These are phyloP conservation scores for Rhynchosporium secalis DNA, from an alignment of 2,329 filamentous ascomycete species.

Conservation along the genomic window DNA sequence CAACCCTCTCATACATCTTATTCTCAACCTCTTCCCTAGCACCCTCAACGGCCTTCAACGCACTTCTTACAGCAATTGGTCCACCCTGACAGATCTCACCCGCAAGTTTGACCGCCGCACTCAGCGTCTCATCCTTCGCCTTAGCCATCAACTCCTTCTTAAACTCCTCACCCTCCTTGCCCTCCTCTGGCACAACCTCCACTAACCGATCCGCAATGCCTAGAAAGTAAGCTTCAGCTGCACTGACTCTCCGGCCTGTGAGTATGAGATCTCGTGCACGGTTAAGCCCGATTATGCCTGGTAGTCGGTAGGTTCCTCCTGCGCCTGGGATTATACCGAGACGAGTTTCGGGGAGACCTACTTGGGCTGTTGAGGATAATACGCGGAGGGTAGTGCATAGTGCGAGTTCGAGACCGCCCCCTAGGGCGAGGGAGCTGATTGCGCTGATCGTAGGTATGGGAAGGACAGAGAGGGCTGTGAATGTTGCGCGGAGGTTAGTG, in stretches of 20 bases:
- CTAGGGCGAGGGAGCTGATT: slow-evolving; percentile 81
- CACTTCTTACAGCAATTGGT: slow-evolving; percentile 78
- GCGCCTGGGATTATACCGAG: slow-evolving; percentile 94
- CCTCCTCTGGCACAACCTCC: slow-evolving; percentile 64
- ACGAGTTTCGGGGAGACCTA: slow-evolving; percentile 88
- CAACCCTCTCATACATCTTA: slow-evolving; percentile 79
- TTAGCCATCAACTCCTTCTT: slow-evolving; percentile 50
- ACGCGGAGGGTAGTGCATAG: slow-evolving; percentile 88
- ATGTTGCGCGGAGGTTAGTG: slow-evolving; percentile 70
- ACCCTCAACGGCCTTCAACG: slow-evolving; percentile 74
- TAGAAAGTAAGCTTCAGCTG: slow-evolving; percentile 84
- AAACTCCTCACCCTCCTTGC: slow-evolving; percentile 41
- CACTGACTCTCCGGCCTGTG: slow-evolving; percentile 82
- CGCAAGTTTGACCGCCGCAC: slow-evolving; percentile 76
- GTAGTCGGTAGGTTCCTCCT: slow-evolving; percentile 87
- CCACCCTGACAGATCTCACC: slow-evolving; percentile 87
- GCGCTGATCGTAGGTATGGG: slow-evolving; percentile 89
- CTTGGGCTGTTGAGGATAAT: slow-evolving; percentile 72
- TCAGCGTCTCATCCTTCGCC: slow-evolving; percentile 68
- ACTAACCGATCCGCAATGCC: slow-evolving; percentile 90
- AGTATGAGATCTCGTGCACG: slow-evolving; percentile 89
- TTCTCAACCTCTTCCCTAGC: slow-evolving; percentile 79
- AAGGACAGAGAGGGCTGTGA: slow-evolving; percentile 70
- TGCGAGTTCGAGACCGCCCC: slow-evolving; percentile 90
- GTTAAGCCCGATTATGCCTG: slow-evolving; percentile 73